Base-by-base conservation (phyloP, 1,284 basidiomycete species). In the Rhodotorula glutinis region DNA sequence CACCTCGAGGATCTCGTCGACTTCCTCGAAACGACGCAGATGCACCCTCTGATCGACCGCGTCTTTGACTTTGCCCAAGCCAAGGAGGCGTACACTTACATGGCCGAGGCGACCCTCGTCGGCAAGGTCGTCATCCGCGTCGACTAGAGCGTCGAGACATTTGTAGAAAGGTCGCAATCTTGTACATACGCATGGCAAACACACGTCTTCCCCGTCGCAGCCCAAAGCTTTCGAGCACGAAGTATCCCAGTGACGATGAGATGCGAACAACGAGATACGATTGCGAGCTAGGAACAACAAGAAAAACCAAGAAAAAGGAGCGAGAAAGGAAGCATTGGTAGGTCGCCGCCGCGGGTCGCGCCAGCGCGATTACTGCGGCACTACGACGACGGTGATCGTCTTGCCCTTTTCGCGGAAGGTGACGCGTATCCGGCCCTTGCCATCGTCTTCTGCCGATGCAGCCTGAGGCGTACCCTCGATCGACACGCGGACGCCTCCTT, bases 1-100 rank as follows among this genome's bases (percentile, higher is more conserved):
- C 77, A 79, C 68, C 79, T 80, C 72, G 78, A 78, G 68, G 75
- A 76, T 58, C 77, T 79, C 74, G 76, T 76, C 68, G 66, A 75
- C 16, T 77, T 78, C 25, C 63, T 81, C 47, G 77, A 79, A 63
- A 68, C 73, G 19, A 76, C 77, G 57, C 73, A 77, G 47, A 78
- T 80, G 61, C 74, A 76, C 54, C 81, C 80, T 0, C 71, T 81
- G 57, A 38, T 59, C 38, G 58, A 59, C 58, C n/a, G 38, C 25
- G 40, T 52, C 11, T 81, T 81, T 71, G 68, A 73, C 51, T 81
- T 80, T 62, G 77, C 79, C 11, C 66, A 81, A 49, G 73, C 79
- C 25, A 63, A 72, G 54, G 76, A 79, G 60, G 81, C 81, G 4
- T 81, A 81, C 69, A 72, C 75, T 33, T 80, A 80, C 74, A 61